Base-by-base conservation (phyloP, 2,329 filamentous ascomycete species). In the Paradendryphiella salina region DNA sequence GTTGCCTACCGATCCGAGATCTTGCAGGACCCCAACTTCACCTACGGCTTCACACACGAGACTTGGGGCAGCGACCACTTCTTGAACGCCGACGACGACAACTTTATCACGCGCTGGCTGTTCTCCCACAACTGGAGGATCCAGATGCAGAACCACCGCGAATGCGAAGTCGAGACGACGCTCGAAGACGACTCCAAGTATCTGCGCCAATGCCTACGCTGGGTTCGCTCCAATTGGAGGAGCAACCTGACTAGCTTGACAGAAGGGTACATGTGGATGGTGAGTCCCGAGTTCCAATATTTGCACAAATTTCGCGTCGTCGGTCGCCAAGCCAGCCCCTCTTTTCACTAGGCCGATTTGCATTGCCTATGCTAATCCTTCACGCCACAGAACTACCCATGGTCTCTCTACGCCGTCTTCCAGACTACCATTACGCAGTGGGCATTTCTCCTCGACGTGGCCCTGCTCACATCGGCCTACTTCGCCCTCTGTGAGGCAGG, bases 181-280 rank as follows among this genome's bases (percentile, higher is more conserved):
- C 81, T 97, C 33, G 93, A 96, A 74, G 89, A 93, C 71, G 88
- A 92, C 70, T 79, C 82, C 49, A 95, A 92, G 69, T 97, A 96
- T 69, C 79, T 97, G 57, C 93, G 90, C 70, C 93, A 97, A 75
- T 97, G 93, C 75, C 85, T 93, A 38, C 84, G 93, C 39, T 97
- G 93, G 93, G 91, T 94, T 35, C 86, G 93, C 67, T 96, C 92
- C 80, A 97, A 97, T 76, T 97, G 93, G 93, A 83, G 93, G 70
- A 96, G 91, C 79, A 97, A 97, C 74, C 86, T 90, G 75, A 96
- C 90, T 44, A 96, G 90, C 73, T 81, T 96, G 59, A 84, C 84
- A 58, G 93, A 96, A 76, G 80, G 87, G 70, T 83, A 90, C 68
- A 89, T 96, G 67, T 90, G 89, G 85, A 85, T 77, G 50, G 92